These are phyloP conservation scores for Takakia lepidozioides DNA, from an alignment of 225 moss, liverwort and hornwort species.

Conservation along the genomic window DNA sequence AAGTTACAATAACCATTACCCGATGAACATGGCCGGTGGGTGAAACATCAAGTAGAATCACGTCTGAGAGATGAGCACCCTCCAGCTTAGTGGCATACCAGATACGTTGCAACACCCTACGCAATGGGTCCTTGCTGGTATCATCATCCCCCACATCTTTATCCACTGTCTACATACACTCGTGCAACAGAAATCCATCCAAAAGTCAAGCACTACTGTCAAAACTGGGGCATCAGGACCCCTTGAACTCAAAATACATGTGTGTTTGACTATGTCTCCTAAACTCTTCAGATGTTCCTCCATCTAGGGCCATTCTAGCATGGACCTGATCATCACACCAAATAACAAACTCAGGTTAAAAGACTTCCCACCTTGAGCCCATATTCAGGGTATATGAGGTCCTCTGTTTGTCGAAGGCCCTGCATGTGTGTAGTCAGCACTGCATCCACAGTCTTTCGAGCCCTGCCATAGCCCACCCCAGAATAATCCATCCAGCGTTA, in stretches of 20 bases:
- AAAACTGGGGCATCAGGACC: too few species aligned
- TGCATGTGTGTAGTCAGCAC: constrained; percentile 37
- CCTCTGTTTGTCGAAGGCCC: constrained; percentile 24
- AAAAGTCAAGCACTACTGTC: too few species aligned
- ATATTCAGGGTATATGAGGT: constrained; percentile 30
- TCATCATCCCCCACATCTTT: constrained; percentile 13
- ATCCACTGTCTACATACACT: constrained; percentile 11
- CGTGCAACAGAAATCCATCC: too few species aligned
- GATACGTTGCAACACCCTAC: constrained; percentile 22
- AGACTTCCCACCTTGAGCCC: constrained; percentile 11
- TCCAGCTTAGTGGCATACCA: constrained; percentile 30
- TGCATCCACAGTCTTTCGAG: constrained; percentile 24
- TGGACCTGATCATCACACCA: too few species aligned
- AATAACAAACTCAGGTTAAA: too few species aligned
- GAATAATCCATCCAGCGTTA: too few species aligned
- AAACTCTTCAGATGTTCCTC: too few species aligned
- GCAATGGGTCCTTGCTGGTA: constrained; percentile 1
- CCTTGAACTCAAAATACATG: too few species aligned
- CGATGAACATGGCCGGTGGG: constrained; percentile 29
- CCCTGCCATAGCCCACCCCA: constrained; percentile 5
- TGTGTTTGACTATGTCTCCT: too few species aligned
- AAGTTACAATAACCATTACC: constrained; percentile 6
- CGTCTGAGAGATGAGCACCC: constrained; percentile 18
- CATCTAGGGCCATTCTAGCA: too few species aligned
- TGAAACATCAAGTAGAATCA: constrained; percentile 26